These are phyloP conservation scores for Pythium coloratum DNA, from an alignment of 352 stramenopile genomes.

Conservation along the genomic window DNA sequence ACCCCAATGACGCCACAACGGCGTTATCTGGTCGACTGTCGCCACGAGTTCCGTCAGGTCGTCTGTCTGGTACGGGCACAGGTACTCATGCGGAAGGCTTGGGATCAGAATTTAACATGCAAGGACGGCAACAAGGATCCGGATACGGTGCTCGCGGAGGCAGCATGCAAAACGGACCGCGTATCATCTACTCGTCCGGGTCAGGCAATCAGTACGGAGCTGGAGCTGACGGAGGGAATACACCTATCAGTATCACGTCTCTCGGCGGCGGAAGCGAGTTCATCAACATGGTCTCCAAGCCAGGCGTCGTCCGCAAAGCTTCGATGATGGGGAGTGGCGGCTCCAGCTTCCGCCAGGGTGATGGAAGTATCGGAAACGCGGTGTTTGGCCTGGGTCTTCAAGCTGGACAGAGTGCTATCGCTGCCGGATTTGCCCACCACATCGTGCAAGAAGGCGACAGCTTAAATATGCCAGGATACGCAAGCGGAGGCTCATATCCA, in stretches of 20 bases:
- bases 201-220: constrained; percentile 1
- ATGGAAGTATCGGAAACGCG: neutral
- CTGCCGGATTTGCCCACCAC: constrained; percentile 1
- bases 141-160: neutral
- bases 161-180: neutral
- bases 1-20: neutral
- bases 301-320: constrained; percentile 20
- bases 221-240: neutral
- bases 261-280: constrained; percentile 21
- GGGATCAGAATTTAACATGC: constrained; percentile 5
- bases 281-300: constrained; percentile 29
- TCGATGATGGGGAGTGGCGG: neutral
- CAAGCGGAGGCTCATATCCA: neutral
- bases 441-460: neutral
- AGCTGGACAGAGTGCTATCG: neutral
- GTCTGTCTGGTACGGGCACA: neutral
- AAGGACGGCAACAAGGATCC: constrained; percentile 7
- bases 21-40: neutral
- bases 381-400: constrained; percentile 2
- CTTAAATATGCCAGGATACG: neutral
- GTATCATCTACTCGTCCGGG: neutral
- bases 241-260: constrained; percentile 17
- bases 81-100: neutral
- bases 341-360: neutral
- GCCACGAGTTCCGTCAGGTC: neutral